A percentile compares a stretch with the other conserved stretches of the same genome.
These are phyloP conservation scores for Gracilaria domingensis DNA, from an alignment of 23 red algal genomes.

Conservation along the genomic window DNA sequence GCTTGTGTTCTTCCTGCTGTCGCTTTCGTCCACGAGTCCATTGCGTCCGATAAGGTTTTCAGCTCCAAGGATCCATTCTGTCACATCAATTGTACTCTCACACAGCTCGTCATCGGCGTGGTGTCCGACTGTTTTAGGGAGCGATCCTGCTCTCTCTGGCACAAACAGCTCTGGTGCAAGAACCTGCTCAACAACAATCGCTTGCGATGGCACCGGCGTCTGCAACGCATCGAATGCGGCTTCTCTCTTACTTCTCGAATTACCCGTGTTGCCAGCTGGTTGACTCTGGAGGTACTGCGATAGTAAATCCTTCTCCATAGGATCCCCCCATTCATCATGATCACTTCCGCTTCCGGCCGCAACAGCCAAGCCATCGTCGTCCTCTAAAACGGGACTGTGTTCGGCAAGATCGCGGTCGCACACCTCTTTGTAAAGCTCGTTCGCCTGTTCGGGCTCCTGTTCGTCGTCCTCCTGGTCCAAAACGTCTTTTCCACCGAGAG, in stretches of 20 bases:
- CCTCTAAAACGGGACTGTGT: slow-evolving; percentile 23
- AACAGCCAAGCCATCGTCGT: not conserved
- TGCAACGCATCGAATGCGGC: not conserved
- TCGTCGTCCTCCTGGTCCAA: not conserved
- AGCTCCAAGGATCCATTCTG: slow-evolving; percentile 52
- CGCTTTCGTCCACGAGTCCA: not conserved
- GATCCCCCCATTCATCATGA: not conserved
- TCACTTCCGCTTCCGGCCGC: not conserved
- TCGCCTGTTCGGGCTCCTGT: not conserved
- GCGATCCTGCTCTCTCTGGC: not conserved
- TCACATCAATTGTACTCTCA: slow-evolving; percentile 9
- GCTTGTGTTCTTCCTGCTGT: not conserved
- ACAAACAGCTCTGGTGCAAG: slow-evolving; percentile 26
- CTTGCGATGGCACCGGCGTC: slow-evolving; percentile 18
- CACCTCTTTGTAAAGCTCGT: not conserved
- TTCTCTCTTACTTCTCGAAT: not conserved
- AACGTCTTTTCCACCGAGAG: not conserved
- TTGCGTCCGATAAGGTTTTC: slow-evolving; percentile 35
- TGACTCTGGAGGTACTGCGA: not conserved
- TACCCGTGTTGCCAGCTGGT: not conserved
- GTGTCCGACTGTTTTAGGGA: slow-evolving; percentile 3
- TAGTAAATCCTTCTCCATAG: not conserved
- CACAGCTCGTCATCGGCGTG: slow-evolving; percentile 29
- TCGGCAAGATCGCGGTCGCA: slow-evolving; percentile 8
- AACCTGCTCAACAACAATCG: slow-evolving; percentile 12